Evolutionary conservation across 2,329 filamentous ascomycete species (phyloP).

Genomic region (Clonostachys chloroleuca): DNA sequence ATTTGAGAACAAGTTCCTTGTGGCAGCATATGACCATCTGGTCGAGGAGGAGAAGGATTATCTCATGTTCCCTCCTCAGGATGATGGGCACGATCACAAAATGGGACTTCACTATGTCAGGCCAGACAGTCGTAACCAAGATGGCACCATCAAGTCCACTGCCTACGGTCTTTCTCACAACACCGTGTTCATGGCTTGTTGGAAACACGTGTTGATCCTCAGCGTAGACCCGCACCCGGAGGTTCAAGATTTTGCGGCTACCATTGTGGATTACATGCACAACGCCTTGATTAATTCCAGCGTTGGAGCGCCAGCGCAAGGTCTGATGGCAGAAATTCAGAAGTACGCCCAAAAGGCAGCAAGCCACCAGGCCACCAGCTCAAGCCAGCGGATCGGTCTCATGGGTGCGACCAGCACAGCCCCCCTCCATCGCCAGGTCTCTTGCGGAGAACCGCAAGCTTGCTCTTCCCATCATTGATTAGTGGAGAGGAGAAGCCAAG

Average conservation of each 20-base stretch:
- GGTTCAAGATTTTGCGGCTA: conserved; percentile 77
- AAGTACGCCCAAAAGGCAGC: conserved; percentile 42
- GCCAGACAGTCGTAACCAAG: conserved; percentile 47
- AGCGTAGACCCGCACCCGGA: conserved; percentile 94
- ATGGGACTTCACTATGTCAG: conserved; percentile 60
- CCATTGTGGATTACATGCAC: conserved; percentile 85
- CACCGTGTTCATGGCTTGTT: conserved; percentile 88
- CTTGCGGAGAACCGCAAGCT: conserved; percentile 59
- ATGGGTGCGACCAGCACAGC: conserved; percentile 28
- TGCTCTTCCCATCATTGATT: conserved; percentile 56
- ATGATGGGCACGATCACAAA: conserved; percentile 54
- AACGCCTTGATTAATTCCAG: conserved; percentile 72
- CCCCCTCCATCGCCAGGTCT: conserved; percentile 51
- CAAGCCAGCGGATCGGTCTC: conserved; percentile 36
- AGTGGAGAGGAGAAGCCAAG: conserved; percentile 33
- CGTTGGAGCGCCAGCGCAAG: conserved; percentile 65
- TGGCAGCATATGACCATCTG: conserved; percentile 87
- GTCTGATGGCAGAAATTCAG: conserved; percentile 69
- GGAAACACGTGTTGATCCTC: conserved; percentile 88
- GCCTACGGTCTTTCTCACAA: conserved; percentile 69
- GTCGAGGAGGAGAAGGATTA: conserved; percentile 80
- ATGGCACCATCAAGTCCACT: conserved; percentile 52
- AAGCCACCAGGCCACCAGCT: conserved; percentile 33
- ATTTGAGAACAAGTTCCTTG: conserved; percentile 88
- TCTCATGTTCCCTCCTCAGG: conserved; percentile 47